These are phyloP conservation scores for Cryptococcus sp. DNA, from an alignment of 1,284 basidiomycete species.

Conservation along the genomic window DNA sequence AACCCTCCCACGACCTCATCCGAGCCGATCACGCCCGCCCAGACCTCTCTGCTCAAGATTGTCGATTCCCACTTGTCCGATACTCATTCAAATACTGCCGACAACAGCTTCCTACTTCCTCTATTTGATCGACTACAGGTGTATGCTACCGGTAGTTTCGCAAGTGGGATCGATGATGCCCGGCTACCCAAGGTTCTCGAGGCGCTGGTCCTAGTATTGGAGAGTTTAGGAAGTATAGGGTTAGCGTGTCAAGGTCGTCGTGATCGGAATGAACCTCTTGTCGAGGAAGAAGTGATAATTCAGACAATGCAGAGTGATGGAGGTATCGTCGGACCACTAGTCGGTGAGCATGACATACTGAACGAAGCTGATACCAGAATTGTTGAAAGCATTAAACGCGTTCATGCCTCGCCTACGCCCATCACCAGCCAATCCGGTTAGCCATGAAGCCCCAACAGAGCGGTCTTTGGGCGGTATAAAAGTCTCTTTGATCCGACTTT, in stretches of 20 bases:
- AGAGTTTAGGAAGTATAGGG: slow-evolving; percentile 66
- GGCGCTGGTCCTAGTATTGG: slow-evolving; percentile 68
- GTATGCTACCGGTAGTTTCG: slow-evolving; percentile 26
- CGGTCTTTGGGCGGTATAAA: slow-evolving; percentile 46
- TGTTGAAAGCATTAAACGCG: slow-evolving; percentile 62
- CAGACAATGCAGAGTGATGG: slow-evolving; percentile 29
- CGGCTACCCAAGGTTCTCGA: slow-evolving; percentile 61
- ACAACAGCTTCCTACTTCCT: slow-evolving; percentile 18
- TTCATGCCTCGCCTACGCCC: slow-evolving; percentile 57
- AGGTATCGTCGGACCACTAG: slow-evolving; percentile 57
- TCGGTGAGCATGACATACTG: slow-evolving; percentile 53
- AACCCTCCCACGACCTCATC: slow-evolving; percentile 34
- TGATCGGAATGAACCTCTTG: slow-evolving; percentile 7
- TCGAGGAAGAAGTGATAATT: slow-evolving; percentile 25
- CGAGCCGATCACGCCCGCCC: slow-evolving; percentile 74
- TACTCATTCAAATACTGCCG: background rate
- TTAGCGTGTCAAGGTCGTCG: slow-evolving; percentile 52
- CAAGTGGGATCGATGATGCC: slow-evolving; percentile 33
- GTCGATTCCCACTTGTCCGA: slow-evolving; percentile 67
- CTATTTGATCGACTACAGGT: slow-evolving; percentile 18
- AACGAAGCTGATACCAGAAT: slow-evolving; percentile 33
- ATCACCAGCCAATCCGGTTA: background rate
- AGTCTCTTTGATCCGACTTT: slow-evolving; percentile 72
- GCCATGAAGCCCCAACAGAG: background rate
- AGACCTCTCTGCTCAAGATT: slow-evolving; percentile 77